Evolutionary conservation across 176 grass and related monocot genomes (phyloP).

Genomic region (Avena sativa): DNA sequence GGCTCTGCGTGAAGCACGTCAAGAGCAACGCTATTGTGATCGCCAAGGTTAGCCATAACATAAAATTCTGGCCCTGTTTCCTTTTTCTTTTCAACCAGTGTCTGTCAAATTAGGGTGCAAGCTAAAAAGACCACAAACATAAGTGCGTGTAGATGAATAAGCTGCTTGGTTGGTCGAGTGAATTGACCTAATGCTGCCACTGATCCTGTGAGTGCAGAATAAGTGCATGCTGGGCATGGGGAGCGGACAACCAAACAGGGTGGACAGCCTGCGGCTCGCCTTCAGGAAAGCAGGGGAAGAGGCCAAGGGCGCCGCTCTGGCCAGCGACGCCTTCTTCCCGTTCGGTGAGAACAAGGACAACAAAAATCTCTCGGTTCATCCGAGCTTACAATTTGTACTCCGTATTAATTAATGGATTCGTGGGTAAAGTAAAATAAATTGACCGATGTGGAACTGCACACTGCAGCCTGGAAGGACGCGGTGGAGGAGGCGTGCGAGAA

Average conservation of each 20-base stretch:
- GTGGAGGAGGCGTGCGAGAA: slow-evolving; percentile 91
- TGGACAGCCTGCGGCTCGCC: slow-evolving; percentile 85
- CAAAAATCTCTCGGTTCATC: not conserved
- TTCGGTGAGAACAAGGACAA: slow-evolving; percentile 61
- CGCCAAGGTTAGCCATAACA: slow-evolving; percentile 66
- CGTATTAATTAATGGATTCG: too few relatives aligned
- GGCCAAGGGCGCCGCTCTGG: slow-evolving; percentile 82
- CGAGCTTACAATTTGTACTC: too few relatives aligned
- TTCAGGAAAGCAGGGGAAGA: slow-evolving; percentile 89
- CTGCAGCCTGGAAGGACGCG: slow-evolving; percentile 92
- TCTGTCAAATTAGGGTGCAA: not conserved
- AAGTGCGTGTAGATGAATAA: too few relatives aligned
- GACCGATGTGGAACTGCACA: not conserved
- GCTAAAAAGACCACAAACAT: too few relatives aligned
- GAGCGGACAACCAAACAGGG: slow-evolving; percentile 85
- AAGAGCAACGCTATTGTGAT: slow-evolving; percentile 98
- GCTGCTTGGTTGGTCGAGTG: not conserved
- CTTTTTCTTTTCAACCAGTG: not conserved
- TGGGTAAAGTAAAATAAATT: not conserved
- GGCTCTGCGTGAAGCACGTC: slow-evolving; percentile 95
- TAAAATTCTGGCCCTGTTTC: not conserved
- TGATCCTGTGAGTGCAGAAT: slow-evolving; percentile 41
- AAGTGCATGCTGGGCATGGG: slow-evolving; percentile 99
- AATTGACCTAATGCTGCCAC: too few relatives aligned
- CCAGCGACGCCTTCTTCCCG: slow-evolving; percentile 96